phyloP scores from a whole-genome alignment of 139 green algal species.

The Picochlorum costavermella region DNA sequence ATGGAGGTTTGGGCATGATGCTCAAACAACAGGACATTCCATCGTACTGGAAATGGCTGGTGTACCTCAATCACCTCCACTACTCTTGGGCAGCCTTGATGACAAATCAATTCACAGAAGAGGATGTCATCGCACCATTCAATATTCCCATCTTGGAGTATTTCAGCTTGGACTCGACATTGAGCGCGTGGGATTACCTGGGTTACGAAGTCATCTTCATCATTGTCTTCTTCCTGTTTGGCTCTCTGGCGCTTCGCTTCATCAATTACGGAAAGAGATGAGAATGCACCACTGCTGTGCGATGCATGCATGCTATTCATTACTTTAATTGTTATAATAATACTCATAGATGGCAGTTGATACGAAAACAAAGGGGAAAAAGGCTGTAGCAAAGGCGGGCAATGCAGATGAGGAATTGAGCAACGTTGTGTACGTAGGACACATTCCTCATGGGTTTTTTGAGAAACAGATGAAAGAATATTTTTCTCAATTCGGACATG shows the following conservation, averaged over 20 bases:
- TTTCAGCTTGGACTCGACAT: not conserved
- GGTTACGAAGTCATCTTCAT: not conserved
- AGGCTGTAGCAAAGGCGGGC: too few relatives aligned
- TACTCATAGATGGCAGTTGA: too few relatives aligned
- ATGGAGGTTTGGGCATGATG: not conserved
- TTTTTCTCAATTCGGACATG: conserved; percentile 42
- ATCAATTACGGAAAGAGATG: not conserved
- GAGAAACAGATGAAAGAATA: conserved; percentile 72
- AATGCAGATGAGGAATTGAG: not conserved
- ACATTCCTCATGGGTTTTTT: conserved; percentile 78
- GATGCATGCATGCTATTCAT: too few relatives aligned
- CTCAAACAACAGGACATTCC: conserved; percentile 39
- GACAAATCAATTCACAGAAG: conserved; percentile 34
- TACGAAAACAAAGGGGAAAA: too few relatives aligned
- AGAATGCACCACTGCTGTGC: not conserved
- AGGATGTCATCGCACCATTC: not conserved
- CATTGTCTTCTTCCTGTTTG: conserved; percentile 6
- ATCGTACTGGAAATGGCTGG: conserved; percentile 12
- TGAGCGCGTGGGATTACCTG: conserved; percentile 1
- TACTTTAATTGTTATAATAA: too few relatives aligned
- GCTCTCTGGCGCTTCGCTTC: not conserved
- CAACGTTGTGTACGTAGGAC: not conserved
- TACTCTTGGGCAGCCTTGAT: conserved; percentile 24
- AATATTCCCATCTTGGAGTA: not conserved
- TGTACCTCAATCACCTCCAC: conserved; percentile 22